Percentiles rank a stretch among this genome's conserved stretches.
Conservation (phyloP, 345 rosid genomes). For the Raphanus raphanistrum region DNA sequence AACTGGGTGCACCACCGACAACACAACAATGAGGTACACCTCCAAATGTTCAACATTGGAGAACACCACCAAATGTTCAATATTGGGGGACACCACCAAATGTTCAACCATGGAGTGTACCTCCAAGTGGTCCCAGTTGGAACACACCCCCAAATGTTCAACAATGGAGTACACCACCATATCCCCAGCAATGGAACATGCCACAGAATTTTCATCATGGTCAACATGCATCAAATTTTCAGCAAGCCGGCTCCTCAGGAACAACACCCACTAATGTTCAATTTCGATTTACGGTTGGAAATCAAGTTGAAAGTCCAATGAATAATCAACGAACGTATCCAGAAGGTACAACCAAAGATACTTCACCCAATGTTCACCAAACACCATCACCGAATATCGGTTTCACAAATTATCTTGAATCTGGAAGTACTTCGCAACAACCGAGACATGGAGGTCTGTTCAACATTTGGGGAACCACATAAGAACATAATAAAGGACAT, state of each 20-base stretch:
- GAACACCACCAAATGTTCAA: neutral
- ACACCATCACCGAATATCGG: neutral
- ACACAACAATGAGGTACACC: neutral
- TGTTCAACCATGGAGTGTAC: neutral
- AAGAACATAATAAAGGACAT: neutral
- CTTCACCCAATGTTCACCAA: neutral
- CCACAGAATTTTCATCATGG: neutral
- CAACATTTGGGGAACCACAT: neutral
- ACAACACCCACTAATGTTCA: neutral
- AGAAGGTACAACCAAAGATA: neutral
- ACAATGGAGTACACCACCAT: neutral
- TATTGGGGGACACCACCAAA: neutral
- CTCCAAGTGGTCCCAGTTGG: neutral
- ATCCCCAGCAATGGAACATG: neutral
- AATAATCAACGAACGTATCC: neutral
- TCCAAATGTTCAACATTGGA: neutral
- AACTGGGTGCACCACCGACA: neutral
- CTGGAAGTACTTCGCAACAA: neutral
- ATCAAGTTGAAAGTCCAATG: neutral
- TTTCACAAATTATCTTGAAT: neutral
- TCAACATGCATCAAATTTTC: neutral
- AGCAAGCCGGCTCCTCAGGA: neutral
- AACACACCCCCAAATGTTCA: neutral
- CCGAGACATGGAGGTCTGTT: neutral
- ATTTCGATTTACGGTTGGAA: neutral